A percentile compares a stretch with the other conserved stretches of the same genome.
Evolutionary conservation across 306 rosid genomes (phyloP).

Genomic region (Prunus salicina): DNA sequence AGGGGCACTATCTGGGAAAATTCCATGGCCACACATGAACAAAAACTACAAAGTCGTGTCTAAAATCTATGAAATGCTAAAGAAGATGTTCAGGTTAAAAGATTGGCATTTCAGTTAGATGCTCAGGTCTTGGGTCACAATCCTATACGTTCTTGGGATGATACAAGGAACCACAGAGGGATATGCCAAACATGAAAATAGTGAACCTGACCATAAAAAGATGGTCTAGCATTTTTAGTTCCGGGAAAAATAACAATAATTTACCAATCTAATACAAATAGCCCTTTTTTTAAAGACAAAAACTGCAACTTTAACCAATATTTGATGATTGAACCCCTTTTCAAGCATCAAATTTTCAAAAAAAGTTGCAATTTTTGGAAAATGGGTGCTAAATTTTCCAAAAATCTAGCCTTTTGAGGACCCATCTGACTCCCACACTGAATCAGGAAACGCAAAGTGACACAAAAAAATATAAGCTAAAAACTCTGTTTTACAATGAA

Average conservation of each 20-base stretch:
- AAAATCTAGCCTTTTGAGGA: neutral
- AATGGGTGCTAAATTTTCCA: neutral
- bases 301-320: neutral
- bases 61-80: conserved; percentile 1
- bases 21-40: neutral
- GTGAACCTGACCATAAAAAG: neutral
- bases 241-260: neutral
- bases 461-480: neutral
- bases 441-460: neutral
- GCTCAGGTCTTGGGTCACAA: neutral
- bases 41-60: neutral
- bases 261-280: neutral
- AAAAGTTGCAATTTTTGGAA: neutral
- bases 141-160: neutral
- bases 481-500: neutral
- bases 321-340: neutral
- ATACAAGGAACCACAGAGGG: too few relatives aligned
- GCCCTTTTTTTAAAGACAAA: neutral
- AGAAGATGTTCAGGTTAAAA: neutral
- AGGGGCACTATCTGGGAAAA: neutral
- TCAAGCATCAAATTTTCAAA: neutral
- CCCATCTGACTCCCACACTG: neutral
- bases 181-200: neutral
- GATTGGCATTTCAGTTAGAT: neutral
- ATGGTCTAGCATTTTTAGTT: neutral